Conservation (phyloP, 331 rosid genomes). For the Malus hybrid region DNA sequence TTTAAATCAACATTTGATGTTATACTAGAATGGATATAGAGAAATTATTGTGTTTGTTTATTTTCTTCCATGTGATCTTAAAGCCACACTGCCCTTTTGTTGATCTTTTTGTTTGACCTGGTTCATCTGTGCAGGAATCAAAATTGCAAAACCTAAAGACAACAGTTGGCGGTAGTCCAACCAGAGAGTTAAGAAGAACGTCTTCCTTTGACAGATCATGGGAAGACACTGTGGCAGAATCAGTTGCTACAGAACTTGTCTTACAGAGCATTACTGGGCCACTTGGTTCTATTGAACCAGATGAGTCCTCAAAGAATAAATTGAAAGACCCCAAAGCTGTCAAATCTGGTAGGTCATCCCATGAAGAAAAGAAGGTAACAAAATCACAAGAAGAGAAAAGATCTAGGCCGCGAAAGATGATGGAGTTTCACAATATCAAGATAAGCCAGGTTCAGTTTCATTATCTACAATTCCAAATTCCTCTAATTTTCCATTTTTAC, state of each 20-base stretch:
- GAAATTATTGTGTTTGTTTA: background rate
- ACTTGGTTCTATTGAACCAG: constrained; percentile 57
- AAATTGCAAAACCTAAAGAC: constrained; percentile 45
- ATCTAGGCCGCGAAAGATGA: constrained; percentile 89
- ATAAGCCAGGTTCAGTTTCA: constrained; percentile 79
- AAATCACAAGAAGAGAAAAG: constrained; percentile 82
- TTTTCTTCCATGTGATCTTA: background rate
- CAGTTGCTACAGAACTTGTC: constrained; percentile 92
- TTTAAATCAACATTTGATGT: background rate
- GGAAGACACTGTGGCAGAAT: constrained; percentile 98
- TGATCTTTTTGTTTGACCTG: constrained; percentile 10
- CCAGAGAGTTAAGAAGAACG: constrained; percentile 73
- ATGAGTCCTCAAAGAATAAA: constrained; percentile 65
- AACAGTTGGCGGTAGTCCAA: constrained; percentile 31
- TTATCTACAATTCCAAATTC: background rate
- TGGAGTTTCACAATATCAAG: constrained; percentile 94
- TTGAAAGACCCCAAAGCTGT: constrained; percentile 71
- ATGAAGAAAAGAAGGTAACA: constrained; percentile 77
- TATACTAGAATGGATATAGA: background rate
- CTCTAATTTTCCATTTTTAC: background rate
- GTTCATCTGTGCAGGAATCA: constrained; percentile 47
- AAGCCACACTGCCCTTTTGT: background rate
- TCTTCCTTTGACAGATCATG: constrained; percentile 89
- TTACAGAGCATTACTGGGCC: constrained; percentile 73
- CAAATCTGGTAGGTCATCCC: constrained; percentile 82